Base-by-base conservation (phyloP, 176 grass and related monocot species). In the Musa troglodytarum region DNA sequence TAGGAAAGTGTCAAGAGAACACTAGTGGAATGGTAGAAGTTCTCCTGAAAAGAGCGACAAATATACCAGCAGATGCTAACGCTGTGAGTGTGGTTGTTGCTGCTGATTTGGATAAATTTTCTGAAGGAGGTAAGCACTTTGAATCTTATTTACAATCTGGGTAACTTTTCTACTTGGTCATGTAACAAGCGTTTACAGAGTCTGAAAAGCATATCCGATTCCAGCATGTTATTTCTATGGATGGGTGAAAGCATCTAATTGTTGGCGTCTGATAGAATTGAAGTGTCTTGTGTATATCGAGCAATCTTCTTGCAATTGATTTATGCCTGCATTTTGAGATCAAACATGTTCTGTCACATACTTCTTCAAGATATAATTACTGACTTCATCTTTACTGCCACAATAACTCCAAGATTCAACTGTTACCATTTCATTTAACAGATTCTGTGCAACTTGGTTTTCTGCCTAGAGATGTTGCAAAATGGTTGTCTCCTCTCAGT, bases 61-160 rank as follows among this genome's bases (percentile, higher is more conserved):
- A 89, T 80, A 86, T 96, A 92, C 76, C 80, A 74, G 92, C 87
- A 76, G 92, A 96, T 96, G 87, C 87, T 85, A 96, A 96, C 74
- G 87, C 87, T 76, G 85, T 96, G 23, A 96, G 92, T 70, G 78
- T 92, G 50, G 80, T 87, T 86, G 79, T 96, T 77, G 85, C 83
- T 75, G 83, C 83, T 82, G 81, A 86, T 86, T 73, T 87, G 75
- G 78, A 84, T 80, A 75, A 75, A 13, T 76, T 87, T 89, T 84
- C 73, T 1, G 92, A 84, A 68, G 81, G 84, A 89, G 92, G 89
- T 96, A 89, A 80, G 24, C 56, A 84, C 55, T 76, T 14, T 76
- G 62, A 43, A 73, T 28, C 56, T 29, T 59, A 17, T 24, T 53
- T 54, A 49, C 63, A 19, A 55, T 12, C 49, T 10, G n/a, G 7